Evolutionary conservation across 2,329 filamentous ascomycete species (phyloP), one percentile per base, ranked within the genome.

Genomic region (Venturia aucupariae): DNA sequence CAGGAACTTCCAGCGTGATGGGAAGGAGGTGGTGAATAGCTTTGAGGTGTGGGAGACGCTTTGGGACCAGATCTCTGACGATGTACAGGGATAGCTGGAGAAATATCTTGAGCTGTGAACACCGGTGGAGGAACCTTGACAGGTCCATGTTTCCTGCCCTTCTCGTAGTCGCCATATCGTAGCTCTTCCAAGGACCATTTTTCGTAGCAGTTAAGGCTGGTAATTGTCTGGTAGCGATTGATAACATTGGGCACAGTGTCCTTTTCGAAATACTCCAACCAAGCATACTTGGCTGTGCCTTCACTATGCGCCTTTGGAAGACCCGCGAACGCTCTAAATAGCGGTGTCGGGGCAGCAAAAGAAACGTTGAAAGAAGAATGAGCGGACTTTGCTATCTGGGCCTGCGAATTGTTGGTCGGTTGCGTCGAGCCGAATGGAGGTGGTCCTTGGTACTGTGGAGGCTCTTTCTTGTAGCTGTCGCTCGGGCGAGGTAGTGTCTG

Each of bases 121-220:
- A 15, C 27, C 35, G 10, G 51, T 3, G 4, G 13, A 55, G 51
- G 27, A n/a, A 15, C n/a, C 15, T 6, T 22, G 13, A n/a, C 27
- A 4, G 51, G 51, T 32, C 92, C 94, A 73, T 85, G 90, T 63
- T 88, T 88, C 66, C 92, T 86, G 61, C 92, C 92, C 75, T 92
- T 89, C 66, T 87, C 84, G 74, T 99, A 99, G 75, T 99, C 94
- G 57, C 86, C 90, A 66, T 96, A 64, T 67, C 80, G 76, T 69
- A 82, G 66, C 68, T 82, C 80, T 67, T 89, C 95, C 22, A 90
- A 85, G 11, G 93, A 97, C 80, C 89, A 97, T 74, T 94, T 95
- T 75, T 87, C 87, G 78, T 93, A 94, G 1, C 88, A 84, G 27
- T 87, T 86, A 77, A 89, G 87, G 74, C 92, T 92, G 22, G 88